Evolutionary conservation across 106 monocot genomes (phyloP), one percentile per base, ranked within the genome.

Genomic region (Allium cepa): DNA sequence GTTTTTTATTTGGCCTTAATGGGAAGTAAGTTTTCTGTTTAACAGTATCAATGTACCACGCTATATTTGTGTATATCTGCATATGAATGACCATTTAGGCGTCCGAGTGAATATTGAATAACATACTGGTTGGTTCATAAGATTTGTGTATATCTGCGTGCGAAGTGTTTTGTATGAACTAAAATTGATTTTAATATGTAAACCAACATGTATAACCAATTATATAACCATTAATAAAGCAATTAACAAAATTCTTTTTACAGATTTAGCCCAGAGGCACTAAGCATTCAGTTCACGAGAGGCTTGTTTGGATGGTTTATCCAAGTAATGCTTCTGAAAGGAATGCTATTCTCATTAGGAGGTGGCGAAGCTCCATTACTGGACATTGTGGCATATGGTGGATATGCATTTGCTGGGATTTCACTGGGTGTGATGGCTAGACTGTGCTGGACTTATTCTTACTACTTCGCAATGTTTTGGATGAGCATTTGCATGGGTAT

Each of bases 261-360:
- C 75, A 80, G 80, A 71, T 80, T 80, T 61, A 71, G 66, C 50
- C 75, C 80, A 2, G 80, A 80, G 64, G 75, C 70, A 46, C 18
- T 80, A 51, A 80, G 75, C 65, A 36, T 75, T 56, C 80, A 75
- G 64, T 75, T 80, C 36, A 80, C 80, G 3, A 70, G 75, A 49
- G 80, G 80, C 45, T 56, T 80, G 47, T 64, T 62, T n/a, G 80
- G 80, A 26, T 80, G 80, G 80, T 28, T 80, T n/a, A 26, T 75
- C 4, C 71, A 80, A 18, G 75, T 75, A 7, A 15, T 59, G 18
- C 58, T 80, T 3, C 80, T 80, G 3, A 80, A 80, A 69, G 80
- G 80, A 47, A 49, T 80, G 53, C n/a, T 80, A 56, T 80, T 74
- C 47, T 75, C 70, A 4, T 46, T 80, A 8, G 80, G 80, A 48